Evolutionary conservation across 73 alveolate species (phyloP).

Genomic region (Stentor coeruleus): DNA sequence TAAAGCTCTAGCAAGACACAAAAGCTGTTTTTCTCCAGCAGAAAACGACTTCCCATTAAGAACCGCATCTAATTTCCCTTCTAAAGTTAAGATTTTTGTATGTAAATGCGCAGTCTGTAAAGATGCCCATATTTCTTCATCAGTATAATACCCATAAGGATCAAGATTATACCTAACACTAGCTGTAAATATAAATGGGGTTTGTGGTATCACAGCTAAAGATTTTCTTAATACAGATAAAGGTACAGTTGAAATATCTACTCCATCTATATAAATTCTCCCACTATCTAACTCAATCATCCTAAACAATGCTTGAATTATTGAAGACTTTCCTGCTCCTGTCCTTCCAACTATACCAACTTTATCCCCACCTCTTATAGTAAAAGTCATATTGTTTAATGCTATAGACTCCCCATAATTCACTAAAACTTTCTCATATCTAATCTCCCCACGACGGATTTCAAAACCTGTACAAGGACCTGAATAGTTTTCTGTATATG

Average conservation of each 20-base stretch:
- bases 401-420: too few species aligned
- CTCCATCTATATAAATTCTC: slow-evolving; percentile 63
- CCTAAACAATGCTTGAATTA: slow-evolving; percentile 61
- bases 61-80: slow-evolving; percentile 43
- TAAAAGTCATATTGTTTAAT: too few species aligned
- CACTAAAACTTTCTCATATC: too few species aligned
- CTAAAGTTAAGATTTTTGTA: slow-evolving; percentile 32
- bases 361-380: too few species aligned
- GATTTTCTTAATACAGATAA: slow-evolving; percentile 54
- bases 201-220: slow-evolving; percentile 65
- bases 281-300: slow-evolving; percentile 77
- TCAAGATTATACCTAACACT: slow-evolving; percentile 65
- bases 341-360: too few species aligned
- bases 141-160: slow-evolving; percentile 47
- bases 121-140: slow-evolving; percentile 43
- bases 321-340: slow-evolving; percentile 79
- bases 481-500: slow-evolving; percentile 22
- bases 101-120: slow-evolving; percentile 43
- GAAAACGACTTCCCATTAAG: slow-evolving; percentile 57
- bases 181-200: slow-evolving; percentile 53
- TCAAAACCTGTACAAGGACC: too few species aligned
- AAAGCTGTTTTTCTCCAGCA: slow-evolving; percentile 64
- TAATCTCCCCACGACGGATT: too few species aligned
- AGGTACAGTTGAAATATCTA: slow-evolving; percentile 61
- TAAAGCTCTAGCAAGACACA: slow-evolving; percentile 70